Evolutionary conservation across 2,329 filamentous ascomycete species (phyloP).

Genomic region (Bipolaris zeicola): DNA sequence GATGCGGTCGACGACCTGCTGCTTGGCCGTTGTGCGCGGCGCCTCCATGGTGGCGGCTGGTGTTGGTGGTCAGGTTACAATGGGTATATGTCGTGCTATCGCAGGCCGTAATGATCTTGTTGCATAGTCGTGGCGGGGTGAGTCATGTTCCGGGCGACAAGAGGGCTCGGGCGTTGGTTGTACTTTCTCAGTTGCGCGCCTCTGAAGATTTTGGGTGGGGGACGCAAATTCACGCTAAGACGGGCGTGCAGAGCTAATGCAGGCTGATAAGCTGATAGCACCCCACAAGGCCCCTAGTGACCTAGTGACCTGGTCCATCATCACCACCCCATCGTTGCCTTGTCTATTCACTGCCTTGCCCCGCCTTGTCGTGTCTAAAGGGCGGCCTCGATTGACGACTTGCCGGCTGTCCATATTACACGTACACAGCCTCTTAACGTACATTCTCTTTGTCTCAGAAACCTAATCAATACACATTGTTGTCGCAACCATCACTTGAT

Average conservation of each 20-base stretch:
- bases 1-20: constrained; percentile 85
- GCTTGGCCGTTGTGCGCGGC: constrained; percentile 62
- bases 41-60: constrained; percentile 27
- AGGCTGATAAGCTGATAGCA: constrained; percentile 32
- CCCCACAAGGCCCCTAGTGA: constrained; percentile 9
- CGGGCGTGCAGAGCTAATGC: constrained; percentile 17
- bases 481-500: constrained; percentile 4
- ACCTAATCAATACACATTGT: not conserved
- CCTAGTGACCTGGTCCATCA: constrained; percentile 20
- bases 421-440: not conserved
- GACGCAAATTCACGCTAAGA: constrained; percentile 9
- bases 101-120: constrained; percentile 11
- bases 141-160: constrained; percentile 25
- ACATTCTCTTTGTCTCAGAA: not conserved
- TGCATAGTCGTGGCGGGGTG: constrained; percentile 30
- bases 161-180: not conserved
- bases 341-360: constrained; percentile 9
- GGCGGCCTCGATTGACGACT: not conserved
- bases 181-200: constrained; percentile 25
- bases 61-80: not conserved
- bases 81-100: constrained; percentile 22
- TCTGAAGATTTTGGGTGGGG: constrained; percentile 32
- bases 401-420: not conserved
- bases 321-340: constrained; percentile 2
- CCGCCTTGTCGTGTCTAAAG: constrained; percentile 5